Conservation (phyloP, 768 basidiomycete genomes). For the Sporobolomyces pararoseus region DNA sequence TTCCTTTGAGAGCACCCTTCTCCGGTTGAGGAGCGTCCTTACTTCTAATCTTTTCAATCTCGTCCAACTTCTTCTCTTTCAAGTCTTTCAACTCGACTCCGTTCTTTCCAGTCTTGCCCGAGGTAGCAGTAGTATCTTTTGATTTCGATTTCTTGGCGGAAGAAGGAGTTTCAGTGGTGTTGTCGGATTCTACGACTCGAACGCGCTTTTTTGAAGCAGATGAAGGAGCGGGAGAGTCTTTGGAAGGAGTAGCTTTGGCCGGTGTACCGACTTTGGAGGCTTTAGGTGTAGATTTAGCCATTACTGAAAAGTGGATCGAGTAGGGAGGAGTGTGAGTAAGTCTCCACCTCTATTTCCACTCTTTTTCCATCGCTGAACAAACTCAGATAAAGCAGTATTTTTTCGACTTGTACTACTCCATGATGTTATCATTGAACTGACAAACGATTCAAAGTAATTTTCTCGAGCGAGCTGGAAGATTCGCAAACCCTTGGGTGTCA, state of each 20-base stretch:
- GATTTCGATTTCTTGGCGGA: slow-evolving; percentile 15
- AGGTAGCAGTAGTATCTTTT: neutral
- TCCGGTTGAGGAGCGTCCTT: slow-evolving; percentile 71
- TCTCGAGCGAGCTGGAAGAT: too few species aligned
- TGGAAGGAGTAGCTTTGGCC: neutral
- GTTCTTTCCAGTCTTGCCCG: slow-evolving; percentile 28
- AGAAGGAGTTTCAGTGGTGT: neutral
- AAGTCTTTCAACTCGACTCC: slow-evolving; percentile 32
- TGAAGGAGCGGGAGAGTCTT: neutral
- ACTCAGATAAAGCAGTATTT: too few species aligned
- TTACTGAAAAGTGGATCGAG: too few species aligned
- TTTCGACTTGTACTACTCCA: too few species aligned
- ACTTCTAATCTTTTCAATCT: slow-evolving; percentile 60
- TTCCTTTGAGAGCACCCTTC: slow-evolving; percentile 59
- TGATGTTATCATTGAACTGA: too few species aligned
- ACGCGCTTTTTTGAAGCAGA: slow-evolving; percentile 38
- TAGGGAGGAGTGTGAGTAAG: too few species aligned
- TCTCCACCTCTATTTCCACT: too few species aligned
- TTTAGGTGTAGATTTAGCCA: slow-evolving; percentile 28
- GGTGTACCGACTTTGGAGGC: neutral
- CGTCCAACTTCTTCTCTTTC: slow-evolving; percentile 31
- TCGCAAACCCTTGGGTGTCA: too few species aligned
- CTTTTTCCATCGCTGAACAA: too few species aligned
- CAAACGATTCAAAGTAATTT: too few species aligned
- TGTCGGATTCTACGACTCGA: slow-evolving; percentile 20